Percentiles rank a stretch among this genome's conserved stretches.
Evolutionary conservation across 2,329 filamentous ascomycete species (phyloP).

Genomic region (Chrysoporthe puriensis): DNA sequence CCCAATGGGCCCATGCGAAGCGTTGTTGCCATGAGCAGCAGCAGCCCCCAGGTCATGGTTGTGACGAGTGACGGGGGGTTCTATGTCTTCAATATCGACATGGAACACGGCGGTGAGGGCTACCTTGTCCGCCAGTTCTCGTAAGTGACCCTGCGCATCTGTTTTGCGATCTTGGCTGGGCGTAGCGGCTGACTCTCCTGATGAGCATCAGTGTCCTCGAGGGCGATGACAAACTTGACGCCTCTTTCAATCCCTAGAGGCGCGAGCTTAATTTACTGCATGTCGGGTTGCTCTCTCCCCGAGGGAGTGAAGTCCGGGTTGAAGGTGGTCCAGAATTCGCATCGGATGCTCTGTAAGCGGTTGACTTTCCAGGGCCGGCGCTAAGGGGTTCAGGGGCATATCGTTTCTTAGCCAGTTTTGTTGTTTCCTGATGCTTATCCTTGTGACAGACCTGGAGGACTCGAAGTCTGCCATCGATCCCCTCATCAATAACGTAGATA

Average conservation of each 20-base stretch:
- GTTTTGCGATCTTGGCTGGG: not conserved
- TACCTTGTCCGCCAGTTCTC: constrained; percentile 90
- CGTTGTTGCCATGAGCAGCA: constrained; percentile 97
- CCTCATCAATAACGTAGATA: not conserved
- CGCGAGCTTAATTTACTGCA: not conserved
- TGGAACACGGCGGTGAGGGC: constrained; percentile 93
- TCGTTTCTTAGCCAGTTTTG: not conserved
- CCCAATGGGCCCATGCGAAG: constrained; percentile 67
- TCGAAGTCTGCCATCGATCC: not conserved
- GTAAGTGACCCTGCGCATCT: constrained; percentile 56
- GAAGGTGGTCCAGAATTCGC: not conserved
- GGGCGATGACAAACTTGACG: constrained; percentile 57
- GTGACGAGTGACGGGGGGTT: constrained; percentile 95
- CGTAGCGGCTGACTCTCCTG: not conserved
- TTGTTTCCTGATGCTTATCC: not conserved
- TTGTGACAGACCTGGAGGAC: not conserved
- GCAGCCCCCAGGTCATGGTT: constrained; percentile 94
- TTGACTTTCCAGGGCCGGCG: constrained; percentile 4
- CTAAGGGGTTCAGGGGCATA: not conserved
- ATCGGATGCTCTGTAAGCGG: not conserved
- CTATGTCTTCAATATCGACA: constrained; percentile 92
- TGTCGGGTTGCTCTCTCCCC: not conserved
- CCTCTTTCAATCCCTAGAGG: constrained; percentile 38
- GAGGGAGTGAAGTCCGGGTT: not conserved
- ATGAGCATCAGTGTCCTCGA: constrained; percentile 52